A percentile compares a stretch with the other conserved stretches of the same genome.
Evolutionary conservation across 164 flowering plant genomes (phyloP).

Genomic region (Vitis riparia): DNA sequence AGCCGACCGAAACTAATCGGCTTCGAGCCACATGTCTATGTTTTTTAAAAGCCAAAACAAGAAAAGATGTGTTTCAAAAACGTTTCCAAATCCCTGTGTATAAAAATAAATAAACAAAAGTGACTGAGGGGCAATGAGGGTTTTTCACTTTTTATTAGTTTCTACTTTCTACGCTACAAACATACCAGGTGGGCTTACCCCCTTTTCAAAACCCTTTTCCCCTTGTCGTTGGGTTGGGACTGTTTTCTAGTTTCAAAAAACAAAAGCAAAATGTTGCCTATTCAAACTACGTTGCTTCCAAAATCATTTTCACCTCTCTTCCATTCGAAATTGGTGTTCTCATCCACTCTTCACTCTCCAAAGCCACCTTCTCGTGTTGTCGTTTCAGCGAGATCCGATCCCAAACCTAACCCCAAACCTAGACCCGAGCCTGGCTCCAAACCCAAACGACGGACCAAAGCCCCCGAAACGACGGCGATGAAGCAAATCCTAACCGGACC

Average conservation of each 20-base stretch:
- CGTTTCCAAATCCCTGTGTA: too few relatives aligned
- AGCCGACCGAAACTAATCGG: too few relatives aligned
- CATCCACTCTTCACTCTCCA: not conserved
- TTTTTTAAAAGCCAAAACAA: too few relatives aligned
- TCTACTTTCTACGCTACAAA: too few relatives aligned
- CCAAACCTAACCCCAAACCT: conserved; percentile 23
- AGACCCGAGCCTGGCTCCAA: conserved; percentile 19
- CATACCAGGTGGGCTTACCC: too few relatives aligned
- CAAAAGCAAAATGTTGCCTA: conserved; percentile 15
- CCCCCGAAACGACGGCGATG: conserved; percentile 4
- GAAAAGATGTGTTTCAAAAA: too few relatives aligned
- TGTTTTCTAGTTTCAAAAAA: conserved; percentile 7
- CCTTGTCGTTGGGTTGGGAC: not conserved
- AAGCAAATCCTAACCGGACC: conserved; percentile 12
- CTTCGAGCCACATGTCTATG: too few relatives aligned
- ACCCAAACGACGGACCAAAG: conserved; percentile 15
- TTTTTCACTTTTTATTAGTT: too few relatives aligned
- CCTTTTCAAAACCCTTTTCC: too few relatives aligned
- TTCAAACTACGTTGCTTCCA: conserved; percentile 9
- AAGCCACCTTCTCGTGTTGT: conserved; percentile 16
- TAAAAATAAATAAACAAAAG: too few relatives aligned
- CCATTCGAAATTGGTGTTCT: not conserved
- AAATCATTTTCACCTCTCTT: conserved; percentile 4
- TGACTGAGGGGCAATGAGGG: too few relatives aligned
- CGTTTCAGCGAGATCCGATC: conserved; percentile 30